These are phyloP conservation scores for Diospyros lotus DNA, from an alignment of 148 eudicot genomes.

Conservation along the genomic window DNA sequence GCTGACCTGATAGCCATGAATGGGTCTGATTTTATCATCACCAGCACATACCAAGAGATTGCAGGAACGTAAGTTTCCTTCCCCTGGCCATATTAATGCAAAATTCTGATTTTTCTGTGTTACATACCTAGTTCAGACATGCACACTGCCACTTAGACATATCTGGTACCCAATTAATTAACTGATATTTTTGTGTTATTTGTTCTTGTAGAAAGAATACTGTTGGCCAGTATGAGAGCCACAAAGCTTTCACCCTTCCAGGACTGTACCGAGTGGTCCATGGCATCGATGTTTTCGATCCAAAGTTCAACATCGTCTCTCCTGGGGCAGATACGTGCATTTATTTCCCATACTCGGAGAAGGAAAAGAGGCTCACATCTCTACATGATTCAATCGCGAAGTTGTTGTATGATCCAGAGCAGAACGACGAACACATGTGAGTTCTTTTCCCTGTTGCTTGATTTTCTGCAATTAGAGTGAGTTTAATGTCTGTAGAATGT, in stretches of 20 bases:
- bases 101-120: too few relatives aligned
- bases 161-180: neutral
- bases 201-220: slow-evolving; percentile 72
- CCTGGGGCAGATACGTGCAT: slow-evolving; percentile 91
- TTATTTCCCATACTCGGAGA: slow-evolving; percentile 80
- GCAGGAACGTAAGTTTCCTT: slow-evolving; percentile 69
- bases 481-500: too few relatives aligned
- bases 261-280: slow-evolving; percentile 95
- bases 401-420: slow-evolving; percentile 62
- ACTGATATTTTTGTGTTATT: neutral
- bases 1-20: slow-evolving; percentile 99
- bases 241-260: slow-evolving; percentile 83
- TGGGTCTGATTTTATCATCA: slow-evolving; percentile 90
- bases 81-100: too few relatives aligned
- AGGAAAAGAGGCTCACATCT: slow-evolving; percentile 65
- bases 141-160: too few relatives aligned
- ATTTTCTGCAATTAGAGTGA: too few relatives aligned
- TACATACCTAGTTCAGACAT: too few relatives aligned
- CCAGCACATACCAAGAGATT: slow-evolving; percentile 98
- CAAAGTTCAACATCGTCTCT: slow-evolving; percentile 94
- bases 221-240: slow-evolving; percentile 95
- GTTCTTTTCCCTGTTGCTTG: neutral
- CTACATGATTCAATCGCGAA: slow-evolving; percentile 85
- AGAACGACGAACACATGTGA: slow-evolving; percentile 89
- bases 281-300: slow-evolving; percentile 92